Evolutionary conservation across 768 basidiomycete species (phyloP), one percentile per base, ranked within the genome.

Genomic region (Tephrocybe sp.): DNA sequence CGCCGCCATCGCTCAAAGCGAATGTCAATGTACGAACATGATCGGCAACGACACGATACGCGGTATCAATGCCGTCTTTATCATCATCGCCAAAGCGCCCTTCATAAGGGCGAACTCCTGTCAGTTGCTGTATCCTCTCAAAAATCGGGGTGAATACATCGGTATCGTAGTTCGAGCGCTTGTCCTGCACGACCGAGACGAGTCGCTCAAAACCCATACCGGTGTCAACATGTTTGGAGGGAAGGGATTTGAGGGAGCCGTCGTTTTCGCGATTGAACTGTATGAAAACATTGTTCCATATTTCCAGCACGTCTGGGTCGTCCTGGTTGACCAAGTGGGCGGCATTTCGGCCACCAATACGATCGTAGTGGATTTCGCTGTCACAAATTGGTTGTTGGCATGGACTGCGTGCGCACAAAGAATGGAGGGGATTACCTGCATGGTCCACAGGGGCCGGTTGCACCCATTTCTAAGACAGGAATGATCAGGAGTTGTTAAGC

Each of bases 251-350:
- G 13, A 99, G 78, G 16, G 84, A 82, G 33, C 89, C 88, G 49
- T 94, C 89, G 37, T 83, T 80, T 67, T 98, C 95, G 40, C 97
- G 89, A 65, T 99, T 98, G 75, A 89, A 99, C 61, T 97, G 94
- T 63, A 99, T 98, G 66, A 97, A 99, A 49, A 99, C 97, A 65
- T 97, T 97, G 74, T 99, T 99, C 97, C 97, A 99, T 57, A 99
- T 94, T 69, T 95, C 93, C 50, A 99, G 79, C 7, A 99, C 97
- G 55, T 94, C 86, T 1, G 97, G 94, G 63, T 98, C 97, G 65
- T 99, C 97, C 58, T 85, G 78, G 66, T 99, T 98, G 57, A 99
- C 97, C 40, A 97, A 83, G 59, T 85, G 76, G 5, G 94, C 82
- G 44, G 94, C 95, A 63, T 97, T 92, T 42, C 97, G 82, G n/a